A percentile compares a stretch with the other conserved stretches of the same genome.
phyloP scores from a whole-genome alignment of 495 filamentous ascomycete genomes.

The Evernia prunastri region DNA sequence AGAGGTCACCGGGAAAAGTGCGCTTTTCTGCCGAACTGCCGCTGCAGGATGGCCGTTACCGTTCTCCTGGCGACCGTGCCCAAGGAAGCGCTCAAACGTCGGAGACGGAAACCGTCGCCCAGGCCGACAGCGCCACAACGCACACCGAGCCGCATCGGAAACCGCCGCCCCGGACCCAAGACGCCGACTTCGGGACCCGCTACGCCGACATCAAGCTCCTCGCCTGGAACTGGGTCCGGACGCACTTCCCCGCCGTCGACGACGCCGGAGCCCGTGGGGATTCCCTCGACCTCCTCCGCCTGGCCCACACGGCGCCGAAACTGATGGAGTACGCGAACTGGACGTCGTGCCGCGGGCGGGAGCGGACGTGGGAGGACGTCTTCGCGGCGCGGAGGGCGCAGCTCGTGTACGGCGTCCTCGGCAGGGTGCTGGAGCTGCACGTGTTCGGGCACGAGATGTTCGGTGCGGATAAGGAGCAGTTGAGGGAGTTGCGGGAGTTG shows the following conservation, averaged over 20 bases:
- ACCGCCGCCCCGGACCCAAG: neutral
- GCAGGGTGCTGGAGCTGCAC: slow-evolving; percentile 24
- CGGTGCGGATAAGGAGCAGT: slow-evolving; percentile 9
- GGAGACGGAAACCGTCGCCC: no score
- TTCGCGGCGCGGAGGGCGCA: slow-evolving; percentile 7
- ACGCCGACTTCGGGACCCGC: slow-evolving; percentile 3
- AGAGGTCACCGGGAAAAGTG: slow-evolving; percentile 1
- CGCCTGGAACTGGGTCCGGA: slow-evolving; percentile 19
- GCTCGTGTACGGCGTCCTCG: slow-evolving; percentile 21
- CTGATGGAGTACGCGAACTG: slow-evolving; percentile 21
- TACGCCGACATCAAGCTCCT: slow-evolving; percentile 8
- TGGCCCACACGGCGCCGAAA: slow-evolving; percentile 5
- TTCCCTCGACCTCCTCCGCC: slow-evolving; percentile 10
- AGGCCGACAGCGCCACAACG: no score
- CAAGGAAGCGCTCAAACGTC: neutral
- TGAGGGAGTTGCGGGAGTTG: slow-evolving; percentile 1
- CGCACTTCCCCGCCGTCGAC: slow-evolving; percentile 12
- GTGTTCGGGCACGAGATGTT: slow-evolving; percentile 19
- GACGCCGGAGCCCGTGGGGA: neutral
- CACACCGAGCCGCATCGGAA: neutral
- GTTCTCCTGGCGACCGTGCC: neutral
- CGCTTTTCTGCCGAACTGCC: neutral
- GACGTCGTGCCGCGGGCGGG: slow-evolving; percentile 8
- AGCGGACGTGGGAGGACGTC: slow-evolving; percentile 18
- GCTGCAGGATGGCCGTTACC: neutral